Evolutionary conservation across 345 rosid species (phyloP), one percentile per base, ranked within the genome.

Genomic region (Populus deltoides): DNA sequence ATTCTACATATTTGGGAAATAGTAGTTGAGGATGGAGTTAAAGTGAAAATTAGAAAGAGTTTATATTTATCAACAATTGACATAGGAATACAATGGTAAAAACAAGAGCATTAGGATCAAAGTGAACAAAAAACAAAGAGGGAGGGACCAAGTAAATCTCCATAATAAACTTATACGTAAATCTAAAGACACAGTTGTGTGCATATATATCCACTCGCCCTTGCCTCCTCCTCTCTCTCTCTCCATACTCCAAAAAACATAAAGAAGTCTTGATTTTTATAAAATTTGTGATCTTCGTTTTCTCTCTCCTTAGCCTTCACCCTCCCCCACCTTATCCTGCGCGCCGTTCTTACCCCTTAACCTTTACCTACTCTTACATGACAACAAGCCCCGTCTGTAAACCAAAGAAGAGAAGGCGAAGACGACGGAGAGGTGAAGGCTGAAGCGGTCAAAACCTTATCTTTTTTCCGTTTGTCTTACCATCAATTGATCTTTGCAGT

Each of bases 321-420:
- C 53, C 31, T 68, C 71, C 8, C 20, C 66, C 15, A 15, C 77
- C 57, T 49, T 36, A 38, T 69, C 82, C 70, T 73, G 43, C 49
- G 29, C 71, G 25, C 59, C 25, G 7, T 25, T 22, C 12, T n/a
- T 38, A 27, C 24, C 62, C 68, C 31, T 68, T 49, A 25, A 11
- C 25, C 41, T n/a, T 39, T 17, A 29, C 59, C 75, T 65, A 80
- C 5, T 4, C 24, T 59, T 84, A 85, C 79, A 88, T 78, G 84
- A 81, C 80, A 82, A 51, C 79, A 51, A 83, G 82, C 79, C 78
- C 75, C 2, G 6, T n/a, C 70, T 66, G 81, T 80, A 74, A 83
- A 55, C 71, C 68, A 70, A 70, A 75, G 62, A 71, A 55, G 24
- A 80, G 49, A 61, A 45, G 73, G 57, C n/a, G 75, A 66, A 38